phyloP scores from a whole-genome alignment of 1,139 yeast species.

The Zygosaccharomyces pseudobailii region DNA sequence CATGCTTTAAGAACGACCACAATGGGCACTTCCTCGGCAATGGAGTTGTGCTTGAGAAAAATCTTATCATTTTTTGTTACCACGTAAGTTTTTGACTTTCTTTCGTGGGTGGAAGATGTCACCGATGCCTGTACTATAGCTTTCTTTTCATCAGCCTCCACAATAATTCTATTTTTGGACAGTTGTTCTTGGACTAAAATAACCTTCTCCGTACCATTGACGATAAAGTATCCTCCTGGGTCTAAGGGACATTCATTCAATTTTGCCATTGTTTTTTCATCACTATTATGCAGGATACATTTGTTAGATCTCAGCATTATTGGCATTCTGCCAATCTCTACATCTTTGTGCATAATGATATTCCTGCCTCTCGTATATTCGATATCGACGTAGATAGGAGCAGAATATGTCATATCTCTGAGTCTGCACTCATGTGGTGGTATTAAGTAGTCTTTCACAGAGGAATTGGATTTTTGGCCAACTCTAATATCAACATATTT shows the following conservation, averaged over 20 bases:
- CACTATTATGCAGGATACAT: constrained; percentile 76
- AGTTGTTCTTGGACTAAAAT: constrained; percentile 95
- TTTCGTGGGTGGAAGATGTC: constrained; percentile 94
- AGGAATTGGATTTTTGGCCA: constrained; percentile 59
- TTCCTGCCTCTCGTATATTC: constrained; percentile 94
- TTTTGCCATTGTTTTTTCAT: constrained; percentile 79
- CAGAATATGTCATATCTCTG: constrained; percentile 91
- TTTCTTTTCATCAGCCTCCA: constrained; percentile 94
- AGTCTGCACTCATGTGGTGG: constrained; percentile 97
- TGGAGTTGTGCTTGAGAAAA: constrained; percentile 88
- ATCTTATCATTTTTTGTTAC: constrained; percentile 87
- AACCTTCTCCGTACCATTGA: constrained; percentile 97
- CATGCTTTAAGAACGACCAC: constrained; percentile 92
- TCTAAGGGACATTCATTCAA: constrained; percentile 94
- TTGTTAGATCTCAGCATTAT: constrained; percentile 91
- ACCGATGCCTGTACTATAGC: constrained; percentile 95
- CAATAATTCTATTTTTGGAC: constrained; percentile 94
- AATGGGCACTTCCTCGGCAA: constrained; percentile 92
- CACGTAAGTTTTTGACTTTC: constrained; percentile 95
- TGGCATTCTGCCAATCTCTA: constrained; percentile 97
- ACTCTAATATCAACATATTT: constrained; percentile 89
- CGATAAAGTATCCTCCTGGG: constrained; percentile 98
- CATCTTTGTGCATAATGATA: constrained; percentile 81
- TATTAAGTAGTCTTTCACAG: constrained; percentile 44
- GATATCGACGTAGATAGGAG: constrained; percentile 94